Evolutionary conservation across 2,329 filamentous ascomycete genomes (phyloP).

Genomic region (Neopestalotiopsis sp.): DNA sequence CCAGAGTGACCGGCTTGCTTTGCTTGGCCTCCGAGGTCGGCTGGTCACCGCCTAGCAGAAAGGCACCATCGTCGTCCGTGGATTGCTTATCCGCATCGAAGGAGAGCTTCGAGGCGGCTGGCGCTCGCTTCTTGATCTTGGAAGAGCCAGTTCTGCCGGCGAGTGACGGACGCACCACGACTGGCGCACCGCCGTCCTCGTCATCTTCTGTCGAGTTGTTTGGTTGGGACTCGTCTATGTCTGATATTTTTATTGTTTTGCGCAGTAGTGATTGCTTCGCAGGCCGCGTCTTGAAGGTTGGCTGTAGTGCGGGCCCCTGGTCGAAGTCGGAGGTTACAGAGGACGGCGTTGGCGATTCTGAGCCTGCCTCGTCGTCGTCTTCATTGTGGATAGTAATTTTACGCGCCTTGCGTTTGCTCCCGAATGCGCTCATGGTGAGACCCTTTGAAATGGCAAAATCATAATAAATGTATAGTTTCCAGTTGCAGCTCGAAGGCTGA

Average conservation of each 20-base stretch:
- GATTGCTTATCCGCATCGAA: constrained; percentile 70
- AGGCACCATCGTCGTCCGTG: constrained; percentile 55
- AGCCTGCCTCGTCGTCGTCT: constrained; percentile 54
- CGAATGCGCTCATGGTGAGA: constrained; percentile 58
- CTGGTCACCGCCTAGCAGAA: constrained; percentile 41
- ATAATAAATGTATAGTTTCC: background rate
- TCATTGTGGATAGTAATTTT: constrained; percentile 76
- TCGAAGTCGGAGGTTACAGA: constrained; percentile 27
- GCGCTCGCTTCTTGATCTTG: constrained; percentile 72
- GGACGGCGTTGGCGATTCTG: constrained; percentile 28
- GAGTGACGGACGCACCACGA: constrained; percentile 55
- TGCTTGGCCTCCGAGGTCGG: constrained; percentile 65
- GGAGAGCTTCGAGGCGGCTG: constrained; percentile 69
- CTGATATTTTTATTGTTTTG: constrained; percentile 57
- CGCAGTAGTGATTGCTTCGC: constrained; percentile 64
- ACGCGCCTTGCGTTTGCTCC: constrained; percentile 71
- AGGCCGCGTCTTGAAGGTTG: constrained; percentile 53
- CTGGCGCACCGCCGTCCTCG: constrained; percentile 51
- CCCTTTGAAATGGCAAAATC: background rate
- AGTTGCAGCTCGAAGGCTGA: background rate
- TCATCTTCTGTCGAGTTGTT: constrained; percentile 42
- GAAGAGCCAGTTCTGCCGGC: constrained; percentile 51
- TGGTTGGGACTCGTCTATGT: constrained; percentile 36
- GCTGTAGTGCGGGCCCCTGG: constrained; percentile 42
- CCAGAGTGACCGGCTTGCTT: constrained; percentile 65